Base-by-base conservation (phyloP, 768 basidiomycete species). In the Boletus sp. region DNA sequence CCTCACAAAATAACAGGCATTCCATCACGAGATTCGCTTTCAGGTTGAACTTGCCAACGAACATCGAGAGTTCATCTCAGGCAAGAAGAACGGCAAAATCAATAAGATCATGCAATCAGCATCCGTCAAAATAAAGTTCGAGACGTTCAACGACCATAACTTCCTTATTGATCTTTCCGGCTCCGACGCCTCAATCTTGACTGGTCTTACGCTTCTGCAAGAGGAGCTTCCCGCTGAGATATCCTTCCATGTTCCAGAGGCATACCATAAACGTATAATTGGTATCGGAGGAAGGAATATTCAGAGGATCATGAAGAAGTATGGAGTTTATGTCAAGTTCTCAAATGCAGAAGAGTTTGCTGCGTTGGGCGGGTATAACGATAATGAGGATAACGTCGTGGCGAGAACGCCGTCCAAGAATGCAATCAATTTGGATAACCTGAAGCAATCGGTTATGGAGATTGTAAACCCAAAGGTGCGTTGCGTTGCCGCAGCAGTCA, bases 71-170 rank as follows among this genome's bases (percentile, higher is more conserved):
- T 99, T 98, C 74, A 97, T 99, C 71, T 91, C 90, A 53, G 96
- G 96, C 41, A 99, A 99, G 79, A 98, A 98, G 80, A 98, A 98
- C 65, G 96, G 96, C 54, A 99, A 99, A 75, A 93, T 98, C 72
- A 98, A 98, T 78, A 98, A 98, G 77, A 97, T 98, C 70, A 98
- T 98, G 93, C 94, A 98, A 72, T 88, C 86, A 13, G 90, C 95
- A 30, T 91, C 90, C 62, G 94, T 95, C 69, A 96, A 97, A 76
- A 97, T 99, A 79, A 97, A 97, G 74, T 98, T 98, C 58, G 96
- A 98, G 77, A 96, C 95, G 7, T 91, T 96, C 76, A 97, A 94
- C 68, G 93, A 96, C 67, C 85, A 93, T 71, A 93, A 95, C 70
- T 94, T 95, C 75, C 80, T 94, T 64, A 93, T 96, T 64, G 93